Evolutionary conservation across 345 rosid species (phyloP), one percentile per base, ranked within the genome.

Genomic region (Linum tenue): DNA sequence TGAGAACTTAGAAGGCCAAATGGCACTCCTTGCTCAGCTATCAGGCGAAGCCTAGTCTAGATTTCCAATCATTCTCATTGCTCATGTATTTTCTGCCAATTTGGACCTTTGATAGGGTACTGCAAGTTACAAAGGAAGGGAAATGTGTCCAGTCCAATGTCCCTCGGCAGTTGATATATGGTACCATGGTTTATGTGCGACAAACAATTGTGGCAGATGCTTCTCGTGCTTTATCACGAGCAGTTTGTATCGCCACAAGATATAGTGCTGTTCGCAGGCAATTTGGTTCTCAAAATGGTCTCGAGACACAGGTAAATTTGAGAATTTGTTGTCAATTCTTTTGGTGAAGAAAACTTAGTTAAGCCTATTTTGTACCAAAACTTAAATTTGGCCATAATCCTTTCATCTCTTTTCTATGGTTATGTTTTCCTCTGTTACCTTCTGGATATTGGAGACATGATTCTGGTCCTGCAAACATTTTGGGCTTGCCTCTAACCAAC

Each of bases 211-310:
- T 95, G 40, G 68, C 85, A 4, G 91, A 87, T 86, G 96, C 99
- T 48, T 95, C 99, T 15, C 11, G 15, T 76, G 96, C 97, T 60
- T 76, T 95, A 63, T 86, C 99, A 74, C 76, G 88, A 57, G 96
- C 97, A 64, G 97, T 91, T 78, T 89, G 97, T 68, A 91, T 95
- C 63, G 98, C 99, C 59, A 91, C 99, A 56, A 85, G 99, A 73
- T 95, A 95, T 68, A 95, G 99, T 67, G 88, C 87, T 70, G 94
- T 91, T 66, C 94, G 97, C 64, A 84, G 99, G 76, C 99, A 95
- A 75, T 95, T 95, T 86, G 97, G 97, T 63, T 77, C 85, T 1
- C 80, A 73, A 62, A 73, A 79, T 60, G 95, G 89, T 67, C 66
- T 72, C 65, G 99, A 95, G 86, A 89, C 86, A 36, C 99, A 88